Base-by-base conservation (phyloP, 257 asterid genomes). In the Penstemon davidsonii region DNA sequence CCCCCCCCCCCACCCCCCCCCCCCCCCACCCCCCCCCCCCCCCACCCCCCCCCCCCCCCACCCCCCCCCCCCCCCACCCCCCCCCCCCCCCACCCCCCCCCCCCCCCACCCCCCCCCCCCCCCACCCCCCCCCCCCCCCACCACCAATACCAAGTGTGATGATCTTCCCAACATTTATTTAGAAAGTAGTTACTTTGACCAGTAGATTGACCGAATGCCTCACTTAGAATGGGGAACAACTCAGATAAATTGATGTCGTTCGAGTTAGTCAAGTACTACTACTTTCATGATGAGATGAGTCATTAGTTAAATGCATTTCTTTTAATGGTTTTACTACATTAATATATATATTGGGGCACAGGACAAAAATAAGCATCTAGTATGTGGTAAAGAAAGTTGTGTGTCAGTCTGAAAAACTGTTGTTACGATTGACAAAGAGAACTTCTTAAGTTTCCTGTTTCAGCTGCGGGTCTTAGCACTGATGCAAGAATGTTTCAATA, bases 121-220 rank as follows among this genome's bases (percentile, higher is more conserved):
- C n/a, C n/a, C n/a, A n/a, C n/a, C n/a, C n/a, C n/a, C n/a, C n/a
- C n/a, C n/a, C n/a, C n/a, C n/a, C n/a, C n/a, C n/a, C n/a, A n/a
- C n/a, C n/a, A n/a, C n/a, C 54, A 60, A 18, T 40, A 58, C 15
- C 64, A 73, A 59, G 43, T 7, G 10, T 11, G 44, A 56, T 44
- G 38, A 55, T 9, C 43, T 55, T 55, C 25, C 46, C 25, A 55
- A 57, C 46, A 41, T 60, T 39, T 54, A 18, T 13, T 53, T 9
- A 61, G 36, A 19, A 45, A 19, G 40, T 57, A 8, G 53, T 38
- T 66, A 42, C 12, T 47, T 37, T 49, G 9, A 18, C 7, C 9
- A 54, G 33, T 3, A 9, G 55, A 52, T 39, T 52, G 54, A 41
- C 1, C 18, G 62, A 52, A 54, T 36, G 57, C 45, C 11, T 25